These are phyloP conservation scores for Botrytis porri DNA, from an alignment of 2,329 filamentous ascomycete genomes.

Conservation along the genomic window DNA sequence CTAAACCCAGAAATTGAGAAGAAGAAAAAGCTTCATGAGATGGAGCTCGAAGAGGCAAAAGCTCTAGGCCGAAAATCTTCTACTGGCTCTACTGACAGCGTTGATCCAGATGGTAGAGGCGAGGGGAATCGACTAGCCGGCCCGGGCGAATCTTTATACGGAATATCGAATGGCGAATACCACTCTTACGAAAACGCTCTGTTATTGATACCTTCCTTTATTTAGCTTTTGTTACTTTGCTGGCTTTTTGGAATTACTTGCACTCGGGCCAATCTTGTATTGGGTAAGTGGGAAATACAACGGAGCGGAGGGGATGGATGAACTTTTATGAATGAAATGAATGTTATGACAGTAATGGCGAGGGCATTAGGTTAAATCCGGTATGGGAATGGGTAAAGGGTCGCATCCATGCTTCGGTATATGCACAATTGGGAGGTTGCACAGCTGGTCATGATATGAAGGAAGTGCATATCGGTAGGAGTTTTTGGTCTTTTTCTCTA, in stretches of 20 bases:
- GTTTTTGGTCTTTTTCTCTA: slow-evolving; percentile 3
- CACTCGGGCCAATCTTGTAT: slow-evolving; percentile 4
- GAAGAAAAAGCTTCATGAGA: slow-evolving; percentile 55
- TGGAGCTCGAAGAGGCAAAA: slow-evolving; percentile 58
- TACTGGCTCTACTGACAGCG: slow-evolving; percentile 24
- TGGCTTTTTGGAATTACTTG: slow-evolving; percentile 7
- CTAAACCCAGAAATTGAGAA: slow-evolving; percentile 35
- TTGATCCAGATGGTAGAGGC: slow-evolving; percentile 12
- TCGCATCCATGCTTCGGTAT: slow-evolving; percentile 1
- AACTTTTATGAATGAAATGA: neutral
- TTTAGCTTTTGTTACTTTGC: slow-evolving; percentile 9
- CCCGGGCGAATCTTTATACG: slow-evolving; percentile 16
- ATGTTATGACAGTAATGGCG: slow-evolving; percentile 3
- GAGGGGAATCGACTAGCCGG: slow-evolving; percentile 18
- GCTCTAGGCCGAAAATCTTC: slow-evolving; percentile 42
- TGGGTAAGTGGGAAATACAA: too few relatives aligned
- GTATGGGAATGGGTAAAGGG: neutral
- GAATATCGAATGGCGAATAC: slow-evolving; percentile 17
- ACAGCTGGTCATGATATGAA: neutral
- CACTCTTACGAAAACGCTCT: slow-evolving; percentile 18
- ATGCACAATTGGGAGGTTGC: neutral
- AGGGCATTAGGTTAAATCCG: neutral
- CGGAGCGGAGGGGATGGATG: neutral
- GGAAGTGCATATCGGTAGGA: neutral
- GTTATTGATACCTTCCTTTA: slow-evolving; percentile 19